These are phyloP conservation scores for Pestalotiopsis sp. DNA, from an alignment of 2,329 filamentous ascomycete genomes.

Conservation along the genomic window DNA sequence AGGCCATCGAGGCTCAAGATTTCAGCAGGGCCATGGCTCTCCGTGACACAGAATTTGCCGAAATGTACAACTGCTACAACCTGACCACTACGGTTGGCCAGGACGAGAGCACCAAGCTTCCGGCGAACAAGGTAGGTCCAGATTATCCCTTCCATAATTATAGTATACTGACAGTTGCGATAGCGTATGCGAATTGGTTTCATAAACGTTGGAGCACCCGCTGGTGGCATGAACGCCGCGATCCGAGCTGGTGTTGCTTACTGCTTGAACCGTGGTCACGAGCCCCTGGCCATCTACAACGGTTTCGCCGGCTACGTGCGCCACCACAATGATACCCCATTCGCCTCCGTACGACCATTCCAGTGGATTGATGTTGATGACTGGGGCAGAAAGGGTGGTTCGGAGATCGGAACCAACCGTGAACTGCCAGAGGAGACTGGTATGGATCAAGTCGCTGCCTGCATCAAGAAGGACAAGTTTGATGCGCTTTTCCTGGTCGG, in stretches of 20 bases:
- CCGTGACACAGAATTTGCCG: conserved; percentile 89
- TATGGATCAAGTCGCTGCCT: conserved; percentile 78
- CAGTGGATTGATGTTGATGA: conserved; percentile 92
- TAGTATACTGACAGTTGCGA: not conserved
- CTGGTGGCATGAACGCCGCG: conserved; percentile 97
- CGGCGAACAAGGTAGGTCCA: conserved; percentile 66
- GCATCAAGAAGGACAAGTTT: conserved; percentile 85
- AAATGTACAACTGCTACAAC: conserved; percentile 88
- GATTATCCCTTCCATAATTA: not conserved
- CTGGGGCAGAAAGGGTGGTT: conserved; percentile 96
- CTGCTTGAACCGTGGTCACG: conserved; percentile 89
- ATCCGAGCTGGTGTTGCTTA: conserved; percentile 92
- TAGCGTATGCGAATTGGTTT: conserved; percentile 92
- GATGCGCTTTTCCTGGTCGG: conserved; percentile 91
- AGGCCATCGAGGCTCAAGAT: conserved; percentile 80
- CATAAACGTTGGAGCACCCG: conserved; percentile 94
- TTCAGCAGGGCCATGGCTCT: conserved; percentile 87
- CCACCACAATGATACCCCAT: conserved; percentile 82
- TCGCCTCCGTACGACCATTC: conserved; percentile 82
- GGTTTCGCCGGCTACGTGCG: conserved; percentile 93
- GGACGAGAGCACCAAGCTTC: conserved; percentile 65
- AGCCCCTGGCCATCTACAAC: conserved; percentile 90
- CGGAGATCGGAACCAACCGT: conserved; percentile 97
- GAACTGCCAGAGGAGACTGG: conserved; percentile 85
- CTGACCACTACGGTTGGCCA: conserved; percentile 86